Evolutionary conservation across 2,329 filamentous ascomycete species (phyloP).

Genomic region (Fusarium mexicanum): DNA sequence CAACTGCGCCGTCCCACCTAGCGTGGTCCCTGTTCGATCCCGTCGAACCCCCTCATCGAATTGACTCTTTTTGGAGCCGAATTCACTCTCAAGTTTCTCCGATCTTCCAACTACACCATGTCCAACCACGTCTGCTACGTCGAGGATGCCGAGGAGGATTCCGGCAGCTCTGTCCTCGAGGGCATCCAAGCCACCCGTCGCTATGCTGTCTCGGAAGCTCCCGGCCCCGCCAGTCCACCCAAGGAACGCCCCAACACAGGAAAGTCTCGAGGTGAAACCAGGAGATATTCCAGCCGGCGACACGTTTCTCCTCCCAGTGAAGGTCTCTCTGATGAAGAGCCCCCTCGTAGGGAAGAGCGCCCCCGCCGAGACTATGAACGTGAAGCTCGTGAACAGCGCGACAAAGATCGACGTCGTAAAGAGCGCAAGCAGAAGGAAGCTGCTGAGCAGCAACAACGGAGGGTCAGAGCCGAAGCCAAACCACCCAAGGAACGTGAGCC

Average conservation of each 20-base stretch:
- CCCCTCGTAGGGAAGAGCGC: slow-evolving; percentile 48
- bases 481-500: slow-evolving; percentile 42
- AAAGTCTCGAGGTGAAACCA: slow-evolving; percentile 56
- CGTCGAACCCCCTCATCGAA: slow-evolving; percentile 36
- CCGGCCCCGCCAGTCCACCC: slow-evolving; percentile 52
- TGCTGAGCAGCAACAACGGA: slow-evolving; percentile 40
- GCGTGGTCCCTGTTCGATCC: slow-evolving; percentile 43
- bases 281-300: slow-evolving; percentile 46
- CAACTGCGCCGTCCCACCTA: slow-evolving; percentile 41
- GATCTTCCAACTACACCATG: slow-evolving; percentile 51
- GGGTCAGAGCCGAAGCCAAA: slow-evolving; percentile 38
- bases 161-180: slow-evolving; percentile 54
- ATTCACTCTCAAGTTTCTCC: slow-evolving; percentile 35
- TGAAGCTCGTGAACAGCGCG: slow-evolving; percentile 37
- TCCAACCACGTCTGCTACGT: slow-evolving; percentile 56
- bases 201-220: slow-evolving; percentile 60
- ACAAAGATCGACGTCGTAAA: slow-evolving; percentile 45
- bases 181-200: slow-evolving; percentile 52
- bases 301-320: slow-evolving; percentile 50
- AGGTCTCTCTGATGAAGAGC: slow-evolving; percentile 55
- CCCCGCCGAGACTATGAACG: slow-evolving; percentile 42
- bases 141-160: slow-evolving; percentile 64
- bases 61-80: slow-evolving; percentile 34
- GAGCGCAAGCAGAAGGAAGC: slow-evolving; percentile 40
- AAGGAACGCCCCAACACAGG: slow-evolving; percentile 64